A percentile compares a stretch with the other conserved stretches of the same genome.
These are phyloP conservation scores for Xylaria scruposa DNA, from an alignment of 495 filamentous ascomycete species.

Conservation along the genomic window DNA sequence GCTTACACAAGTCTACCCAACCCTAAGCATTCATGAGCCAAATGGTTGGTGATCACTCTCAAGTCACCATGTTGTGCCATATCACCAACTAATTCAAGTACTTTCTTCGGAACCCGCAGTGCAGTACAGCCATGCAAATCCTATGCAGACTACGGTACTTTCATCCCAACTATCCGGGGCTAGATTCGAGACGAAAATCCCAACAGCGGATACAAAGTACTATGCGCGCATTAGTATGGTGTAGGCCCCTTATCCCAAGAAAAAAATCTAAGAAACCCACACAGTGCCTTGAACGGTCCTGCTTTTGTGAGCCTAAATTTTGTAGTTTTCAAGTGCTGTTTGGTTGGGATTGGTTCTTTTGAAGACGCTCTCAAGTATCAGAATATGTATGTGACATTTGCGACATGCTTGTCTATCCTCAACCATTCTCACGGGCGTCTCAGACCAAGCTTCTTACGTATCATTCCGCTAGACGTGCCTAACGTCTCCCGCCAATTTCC, in stretches of 20 bases:
- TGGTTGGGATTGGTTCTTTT: neutral
- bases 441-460: constrained; percentile 22
- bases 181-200: constrained; percentile 2
- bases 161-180: neutral
- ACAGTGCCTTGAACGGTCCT: constrained; percentile 6
- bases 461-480: neutral
- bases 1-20: neutral
- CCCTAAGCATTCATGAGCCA: neutral
- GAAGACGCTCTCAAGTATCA: constrained; percentile 4
- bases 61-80: neutral
- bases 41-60: neutral
- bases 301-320: neutral
- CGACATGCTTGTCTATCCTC: neutral
- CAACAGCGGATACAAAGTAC: neutral
- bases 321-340: neutral
- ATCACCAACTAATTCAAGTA: neutral
- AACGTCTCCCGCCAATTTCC: constrained; percentile 1
- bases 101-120: neutral
- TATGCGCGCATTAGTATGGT: neutral
- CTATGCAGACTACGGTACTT: neutral
- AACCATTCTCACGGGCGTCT: constrained; percentile 6
- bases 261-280: constrained; percentile 19
- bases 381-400: constrained; percentile 8
- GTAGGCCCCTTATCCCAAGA: constrained; percentile 6
- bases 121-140: neutral